Evolutionary conservation across 2,329 filamentous ascomycete genomes (phyloP).

Genomic region (Curvularia spicifera): DNA sequence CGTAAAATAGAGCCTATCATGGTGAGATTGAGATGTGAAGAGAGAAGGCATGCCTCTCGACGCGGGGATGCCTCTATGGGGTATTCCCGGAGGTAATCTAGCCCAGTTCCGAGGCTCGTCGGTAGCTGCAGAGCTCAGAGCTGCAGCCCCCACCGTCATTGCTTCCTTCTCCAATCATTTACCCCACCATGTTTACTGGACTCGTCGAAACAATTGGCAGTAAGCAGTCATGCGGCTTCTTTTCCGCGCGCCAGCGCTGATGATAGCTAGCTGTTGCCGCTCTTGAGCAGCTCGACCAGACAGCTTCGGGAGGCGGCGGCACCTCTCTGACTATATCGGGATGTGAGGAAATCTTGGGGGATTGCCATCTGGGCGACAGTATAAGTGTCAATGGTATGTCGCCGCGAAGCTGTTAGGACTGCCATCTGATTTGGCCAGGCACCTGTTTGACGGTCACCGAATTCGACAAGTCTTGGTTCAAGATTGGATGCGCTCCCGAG

Average conservation of each 20-base stretch:
- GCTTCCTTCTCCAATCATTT: slow-evolving; percentile 7
- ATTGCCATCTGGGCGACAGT: slow-evolving; percentile 87
- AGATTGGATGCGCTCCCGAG: slow-evolving; percentile 92
- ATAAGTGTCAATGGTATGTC: slow-evolving; percentile 84
- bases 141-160: slow-evolving; percentile 28
- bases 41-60: slow-evolving; percentile 1
- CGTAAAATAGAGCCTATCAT: slow-evolving; percentile 25
- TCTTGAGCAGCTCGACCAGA: slow-evolving; percentile 79
- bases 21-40: slow-evolving; percentile 5
- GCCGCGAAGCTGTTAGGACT: not conserved
- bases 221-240: slow-evolving; percentile 54
- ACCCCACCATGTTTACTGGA: slow-evolving; percentile 83
- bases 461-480: slow-evolving; percentile 71
- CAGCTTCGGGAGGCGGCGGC: slow-evolving; percentile 73
- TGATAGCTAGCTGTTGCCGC: slow-evolving; percentile 74
- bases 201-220: slow-evolving; percentile 73
- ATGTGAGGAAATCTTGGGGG: slow-evolving; percentile 75
- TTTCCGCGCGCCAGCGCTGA: slow-evolving; percentile 34
- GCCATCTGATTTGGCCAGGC: slow-evolving; percentile 48
- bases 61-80: slow-evolving; percentile 14
- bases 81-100: slow-evolving; percentile 20
- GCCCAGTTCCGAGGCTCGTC: slow-evolving; percentile 29
- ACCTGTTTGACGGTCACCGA: slow-evolving; percentile 92
- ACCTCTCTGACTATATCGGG: slow-evolving; percentile 88
- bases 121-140: slow-evolving; percentile 16